Base-by-base conservation (phyloP, 1,284 basidiomycete species). In the Takashimella tepidaria region DNA sequence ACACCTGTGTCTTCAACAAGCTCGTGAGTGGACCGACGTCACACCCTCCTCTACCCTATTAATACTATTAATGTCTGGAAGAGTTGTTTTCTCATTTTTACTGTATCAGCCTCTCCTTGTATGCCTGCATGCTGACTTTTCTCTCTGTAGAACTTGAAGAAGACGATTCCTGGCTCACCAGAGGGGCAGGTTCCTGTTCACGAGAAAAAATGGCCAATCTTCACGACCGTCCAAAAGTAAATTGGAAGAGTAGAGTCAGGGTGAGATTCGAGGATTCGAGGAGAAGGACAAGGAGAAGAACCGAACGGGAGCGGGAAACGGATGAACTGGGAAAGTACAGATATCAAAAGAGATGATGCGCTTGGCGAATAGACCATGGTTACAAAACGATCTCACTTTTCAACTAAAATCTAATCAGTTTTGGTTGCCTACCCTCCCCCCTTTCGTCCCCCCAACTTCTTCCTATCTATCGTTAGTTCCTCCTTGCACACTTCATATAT, bases 1-100 rank as follows among this genome's bases (percentile, higher is more conserved):
- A 98, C 81, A 80, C 86, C 61, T 99, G 96, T 78, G 90, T 98
- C 79, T 95, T 97, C 69, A 87, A 95, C 77, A 98, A 97, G 76
- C 82, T 98, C 61, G 90, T 91, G 60, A 64, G 86, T 79, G 16
- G n/a, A n/a, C n/a, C n/a, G 43, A 26, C 6, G 8, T 22, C 37
- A 4, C 43, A 45, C 23, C 23, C 50, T 5, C 40, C 46, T 48
- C 22, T 37, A n/a, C n/a, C n/a, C n/a, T n/a, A n/a, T n/a, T n/a
- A n/a, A n/a, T n/a, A n/a, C n/a, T n/a, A n/a, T n/a, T n/a, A n/a
- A n/a, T n/a, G n/a, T n/a, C n/a, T n/a, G n/a, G n/a, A n/a, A n/a
- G n/a, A n/a, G n/a, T n/a, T n/a, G n/a, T n/a, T n/a, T n/a, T n/a
- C n/a, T n/a, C n/a, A n/a, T n/a, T n/a, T n/a, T n/a, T n/a, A n/a